Evolutionary conservation across 306 rosid species (phyloP).

Genomic region (Rosa lucieae): DNA sequence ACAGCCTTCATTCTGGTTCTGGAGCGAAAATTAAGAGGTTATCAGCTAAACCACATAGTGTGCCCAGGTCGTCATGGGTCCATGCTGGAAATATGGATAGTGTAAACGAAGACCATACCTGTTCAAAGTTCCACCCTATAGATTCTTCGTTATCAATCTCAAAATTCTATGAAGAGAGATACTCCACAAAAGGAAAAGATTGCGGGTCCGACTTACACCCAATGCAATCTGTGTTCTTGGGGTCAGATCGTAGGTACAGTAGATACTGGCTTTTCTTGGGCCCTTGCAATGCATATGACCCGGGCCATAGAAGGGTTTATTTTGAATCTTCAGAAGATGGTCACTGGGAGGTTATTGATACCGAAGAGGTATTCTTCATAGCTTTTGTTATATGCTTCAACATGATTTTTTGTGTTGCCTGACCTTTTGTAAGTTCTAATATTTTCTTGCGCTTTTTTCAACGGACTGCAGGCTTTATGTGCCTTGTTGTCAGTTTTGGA

Average conservation of each 20-base stretch:
- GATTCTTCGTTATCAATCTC: constrained; percentile 66
- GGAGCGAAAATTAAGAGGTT: constrained; percentile 93
- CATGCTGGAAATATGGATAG: constrained; percentile 45
- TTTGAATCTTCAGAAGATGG: constrained; percentile 99
- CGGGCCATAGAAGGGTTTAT: constrained; percentile 95
- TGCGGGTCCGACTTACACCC: constrained; percentile 52
- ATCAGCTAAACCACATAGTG: constrained; percentile 35
- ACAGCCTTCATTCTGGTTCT: constrained; percentile 56
- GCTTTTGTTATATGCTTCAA: constrained; percentile 8
- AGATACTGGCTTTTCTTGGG: constrained; percentile 99
- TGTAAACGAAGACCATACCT: constrained; percentile 36
- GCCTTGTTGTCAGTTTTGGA: constrained; percentile 81
- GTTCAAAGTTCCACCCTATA: constrained; percentile 49
- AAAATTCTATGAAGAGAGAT: constrained; percentile 34
- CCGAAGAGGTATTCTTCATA: constrained; percentile 64
- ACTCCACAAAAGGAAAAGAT: constrained; percentile 33
- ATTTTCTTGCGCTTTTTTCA: constrained; percentile 23
- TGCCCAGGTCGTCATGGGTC: constrained; percentile 41
- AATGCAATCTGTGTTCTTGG: constrained; percentile 90
- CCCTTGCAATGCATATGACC: constrained; percentile 77
- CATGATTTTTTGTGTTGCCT: not conserved
- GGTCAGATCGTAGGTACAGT: constrained; percentile 95
- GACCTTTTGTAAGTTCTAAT: constrained; percentile 9
- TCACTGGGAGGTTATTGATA: constrained; percentile 95
- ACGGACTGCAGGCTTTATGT: constrained; percentile 61